Evolutionary conservation across 805 yeast species (phyloP), one percentile per base, ranked within the genome.

Genomic region (Aciculoconidium aculeatum): DNA sequence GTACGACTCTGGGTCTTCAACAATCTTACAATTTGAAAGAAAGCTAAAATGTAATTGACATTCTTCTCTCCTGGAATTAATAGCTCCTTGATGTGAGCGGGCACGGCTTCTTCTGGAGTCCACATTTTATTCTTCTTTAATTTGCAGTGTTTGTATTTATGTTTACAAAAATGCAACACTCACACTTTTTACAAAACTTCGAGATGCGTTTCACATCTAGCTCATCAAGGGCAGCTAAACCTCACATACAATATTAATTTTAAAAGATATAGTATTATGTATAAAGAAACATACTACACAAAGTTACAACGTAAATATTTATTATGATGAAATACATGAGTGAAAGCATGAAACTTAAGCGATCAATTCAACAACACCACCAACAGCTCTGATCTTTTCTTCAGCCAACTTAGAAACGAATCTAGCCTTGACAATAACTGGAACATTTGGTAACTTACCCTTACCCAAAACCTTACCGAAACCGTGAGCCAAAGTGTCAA

Each of bases 401-500:
- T 92, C 99, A 67, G 99, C 99, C 67, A 87, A 81, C 75, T 88
- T 82, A 58, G 96, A 87, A 58, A 92, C 99, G 67, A 81, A 92
- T 83, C 99, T 90, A 55, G 99, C 98, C 76, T 85, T 90, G 67
- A 92, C 97, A 58, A 92, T 87, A 67, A 92, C 94, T 66, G 99
- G 99, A 56, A 88, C 96, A 53, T 82, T 61, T 71, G 99, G 99
- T 61, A 92, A 75, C 70, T 83, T 78, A 71, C 99, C 99, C 79
- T 92, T 92, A 73, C 96, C 99, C 64, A 92, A 84, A 62, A 92
- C 96, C 79, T 92, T 92, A 74, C 96, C 97, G 94, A 83, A 92
- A 71, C 99, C 99, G 70, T 81, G 80, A 65, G 97, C 97, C 71
- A 92, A 80, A 58, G 97, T 90, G 77, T 92, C 98, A 62, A 92